A percentile compares a stretch with the other conserved stretches of the same genome.
Evolutionary conservation across 1,139 yeast genomes (phyloP).

Genomic region (Yamadazyma diospyri): DNA sequence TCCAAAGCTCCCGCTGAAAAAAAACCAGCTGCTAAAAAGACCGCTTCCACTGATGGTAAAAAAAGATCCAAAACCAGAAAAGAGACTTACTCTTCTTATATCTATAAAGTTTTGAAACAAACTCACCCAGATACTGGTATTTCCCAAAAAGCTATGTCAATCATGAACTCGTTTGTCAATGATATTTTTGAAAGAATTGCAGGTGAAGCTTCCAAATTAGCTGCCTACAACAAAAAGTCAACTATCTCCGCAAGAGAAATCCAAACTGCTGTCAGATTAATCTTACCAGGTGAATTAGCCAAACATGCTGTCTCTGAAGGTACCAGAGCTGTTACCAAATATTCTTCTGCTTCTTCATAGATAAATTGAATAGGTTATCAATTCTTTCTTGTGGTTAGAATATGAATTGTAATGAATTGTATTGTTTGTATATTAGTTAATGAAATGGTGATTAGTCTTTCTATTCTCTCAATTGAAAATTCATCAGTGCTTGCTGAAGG

Average conservation of each 20-base stretch:
- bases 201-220: slow-evolving; percentile 97
- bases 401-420: slow-evolving; percentile 8
- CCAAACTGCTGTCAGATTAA: slow-evolving; percentile 98
- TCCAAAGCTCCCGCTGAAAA: slow-evolving; percentile 98
- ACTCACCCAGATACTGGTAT: slow-evolving; percentile 99
- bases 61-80: slow-evolving; percentile 97
- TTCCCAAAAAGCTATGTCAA: slow-evolving; percentile 98
- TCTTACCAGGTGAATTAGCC: slow-evolving; percentile 99
- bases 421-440: slow-evolving; percentile 10
- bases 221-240: slow-evolving; percentile 99
- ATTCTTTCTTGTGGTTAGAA: background rate
- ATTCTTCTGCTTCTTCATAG: slow-evolving; percentile 77
- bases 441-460: slow-evolving; percentile 8
- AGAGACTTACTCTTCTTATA: slow-evolving; percentile 98
- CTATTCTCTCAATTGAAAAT: background rate
- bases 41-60: slow-evolving; percentile 80
- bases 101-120: slow-evolving; percentile 97
- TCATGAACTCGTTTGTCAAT: slow-evolving; percentile 97
- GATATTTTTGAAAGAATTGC: slow-evolving; percentile 96
- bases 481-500: no score
- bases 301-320: slow-evolving; percentile 99
- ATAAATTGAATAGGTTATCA: slow-evolving; percentile 1
- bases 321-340: slow-evolving; percentile 99
- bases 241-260: slow-evolving; percentile 99
- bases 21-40: slow-evolving; percentile 95